Base-by-base conservation (phyloP, 2,329 filamentous ascomycete species). In the Exophiala mesophila region DNA sequence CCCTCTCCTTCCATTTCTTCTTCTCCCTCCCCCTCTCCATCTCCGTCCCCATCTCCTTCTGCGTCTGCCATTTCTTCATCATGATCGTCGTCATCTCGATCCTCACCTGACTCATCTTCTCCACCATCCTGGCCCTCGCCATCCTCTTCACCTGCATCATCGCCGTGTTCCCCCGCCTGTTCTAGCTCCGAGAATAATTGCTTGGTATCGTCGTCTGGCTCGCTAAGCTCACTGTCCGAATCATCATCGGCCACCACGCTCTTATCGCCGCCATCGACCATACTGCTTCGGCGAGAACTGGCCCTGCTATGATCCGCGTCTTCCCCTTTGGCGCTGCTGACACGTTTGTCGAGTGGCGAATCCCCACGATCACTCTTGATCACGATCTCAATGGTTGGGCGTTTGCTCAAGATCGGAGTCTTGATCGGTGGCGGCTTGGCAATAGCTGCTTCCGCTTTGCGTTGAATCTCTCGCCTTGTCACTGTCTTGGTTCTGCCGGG, bases 211-310 rank as follows among this genome's bases (percentile, higher is more conserved):
- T 80, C 77, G 29, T 45, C 45, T 9, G 49, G 37, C 13, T 49
- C 50, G 28, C 48, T 53, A 3, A 50, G 36, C 19, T 53, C 50
- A 35, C 47, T 53, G 13, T 39, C 50, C 6, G 46, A 44, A 15
- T 47, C 39, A 13, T 49, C 41, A 18, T 78, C 70, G 3, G 80
- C 74, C n/a, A n/a, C n/a, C n/a, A n/a, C n/a, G 47, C 85, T 82
- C 39, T 79, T 79, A 49, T 84, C 80, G 0, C 77, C 80, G 29
- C 75, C 81, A 47, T 83, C 79, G 46, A 81, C 76, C 5, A 80
- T 64, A 45, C 77, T 85, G 4, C 74, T 76, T 0, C 72, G 70
- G 4, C 73, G 71, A 43, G 78, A 80, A 36, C 69, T 77, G 21
- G 67, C 62, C 13, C 59, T 61, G 32, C 61, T 62, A 9, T 55